Percentiles rank a stretch among this genome's conserved stretches.
Evolutionary conservation across 371 early-diverging fungal genomes (phyloP).

Genomic region (Dichotomocladium elegans): DNA sequence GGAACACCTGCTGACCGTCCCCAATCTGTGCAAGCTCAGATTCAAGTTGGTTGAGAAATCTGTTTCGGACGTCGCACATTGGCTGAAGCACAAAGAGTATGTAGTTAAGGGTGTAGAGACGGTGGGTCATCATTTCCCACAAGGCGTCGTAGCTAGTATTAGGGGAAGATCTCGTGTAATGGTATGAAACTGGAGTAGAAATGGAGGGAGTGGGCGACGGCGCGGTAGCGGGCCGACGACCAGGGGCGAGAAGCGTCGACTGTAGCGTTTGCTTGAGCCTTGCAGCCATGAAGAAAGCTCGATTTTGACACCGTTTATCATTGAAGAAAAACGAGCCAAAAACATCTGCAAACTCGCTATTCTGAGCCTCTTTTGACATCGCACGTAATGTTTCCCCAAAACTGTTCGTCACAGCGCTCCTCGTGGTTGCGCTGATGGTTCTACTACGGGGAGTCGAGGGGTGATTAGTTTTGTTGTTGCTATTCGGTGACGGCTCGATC

Average conservation of each 20-base stretch:
- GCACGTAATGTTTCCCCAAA: constrained; percentile 37
- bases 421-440: constrained; percentile 3
- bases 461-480: constrained; percentile 4
- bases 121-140: constrained; percentile 35
- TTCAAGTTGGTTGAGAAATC: constrained; percentile 24
- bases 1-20: constrained; percentile 24
- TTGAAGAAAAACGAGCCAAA: constrained; percentile 44
- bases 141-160: constrained; percentile 14
- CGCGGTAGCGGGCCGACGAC: not conserved
- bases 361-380: constrained; percentile 33
- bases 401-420: constrained; percentile 5
- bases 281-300: constrained; percentile 44
- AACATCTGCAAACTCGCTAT: constrained; percentile 34
- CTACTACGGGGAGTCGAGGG: constrained; percentile 8
- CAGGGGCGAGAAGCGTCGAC: constrained; percentile 4
- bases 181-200: constrained; percentile 3
- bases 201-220: constrained; percentile 12
- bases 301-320: constrained; percentile 43
- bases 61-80: constrained; percentile 21
- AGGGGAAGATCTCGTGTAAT: not conserved
- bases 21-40: constrained; percentile 15
- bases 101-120: constrained; percentile 44
- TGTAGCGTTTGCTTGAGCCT: constrained; percentile 34
- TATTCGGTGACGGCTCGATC: constrained; percentile 2
- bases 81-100: constrained; percentile 39